A percentile compares a stretch with the other conserved stretches of the same genome.
Conservation (phyloP, 176 grass and related monocot genomes). For the Bonia amplexicaulis region DNA sequence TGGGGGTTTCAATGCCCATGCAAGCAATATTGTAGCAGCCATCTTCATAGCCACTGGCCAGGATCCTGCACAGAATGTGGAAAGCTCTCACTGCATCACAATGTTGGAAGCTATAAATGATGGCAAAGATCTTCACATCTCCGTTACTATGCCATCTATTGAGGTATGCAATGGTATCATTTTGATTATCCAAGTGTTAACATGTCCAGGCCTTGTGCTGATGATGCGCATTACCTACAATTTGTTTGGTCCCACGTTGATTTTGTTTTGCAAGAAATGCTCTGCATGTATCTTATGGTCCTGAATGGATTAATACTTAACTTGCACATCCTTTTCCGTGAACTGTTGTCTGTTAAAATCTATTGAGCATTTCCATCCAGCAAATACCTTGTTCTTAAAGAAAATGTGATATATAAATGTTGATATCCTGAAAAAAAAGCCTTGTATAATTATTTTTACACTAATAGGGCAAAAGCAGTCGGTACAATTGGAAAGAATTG, state of each 20-base stretch:
- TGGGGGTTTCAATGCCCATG: constrained; percentile 93
- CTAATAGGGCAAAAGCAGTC: neutral
- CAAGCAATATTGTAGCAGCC: constrained; percentile 84
- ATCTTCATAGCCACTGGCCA: constrained; percentile 97
- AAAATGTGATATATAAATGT: neutral
- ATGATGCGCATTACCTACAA: neutral
- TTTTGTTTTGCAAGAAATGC: constrained; percentile 26
- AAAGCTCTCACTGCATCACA: constrained; percentile 97
- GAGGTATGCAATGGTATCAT: constrained; percentile 51
- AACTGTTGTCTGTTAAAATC: neutral
- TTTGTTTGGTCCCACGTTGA: constrained; percentile 7
- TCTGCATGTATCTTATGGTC: constrained; percentile 24
- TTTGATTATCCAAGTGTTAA: constrained; percentile 3
- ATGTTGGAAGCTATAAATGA: constrained; percentile 86
- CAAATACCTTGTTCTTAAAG: neutral
- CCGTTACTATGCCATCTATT: constrained; percentile 96
- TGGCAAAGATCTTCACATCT: constrained; percentile 89
- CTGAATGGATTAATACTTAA: neutral
- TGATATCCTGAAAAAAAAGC: neutral
- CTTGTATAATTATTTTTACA: neutral
- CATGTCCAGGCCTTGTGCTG: neutral
- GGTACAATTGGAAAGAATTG: neutral
- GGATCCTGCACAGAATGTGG: constrained; percentile 92
- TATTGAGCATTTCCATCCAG: neutral
- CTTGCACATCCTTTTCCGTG: constrained; percentile 18